These are phyloP conservation scores for Hanseniaspora mollemarum DNA, from an alignment of 805 yeast species.

Conservation along the genomic window DNA sequence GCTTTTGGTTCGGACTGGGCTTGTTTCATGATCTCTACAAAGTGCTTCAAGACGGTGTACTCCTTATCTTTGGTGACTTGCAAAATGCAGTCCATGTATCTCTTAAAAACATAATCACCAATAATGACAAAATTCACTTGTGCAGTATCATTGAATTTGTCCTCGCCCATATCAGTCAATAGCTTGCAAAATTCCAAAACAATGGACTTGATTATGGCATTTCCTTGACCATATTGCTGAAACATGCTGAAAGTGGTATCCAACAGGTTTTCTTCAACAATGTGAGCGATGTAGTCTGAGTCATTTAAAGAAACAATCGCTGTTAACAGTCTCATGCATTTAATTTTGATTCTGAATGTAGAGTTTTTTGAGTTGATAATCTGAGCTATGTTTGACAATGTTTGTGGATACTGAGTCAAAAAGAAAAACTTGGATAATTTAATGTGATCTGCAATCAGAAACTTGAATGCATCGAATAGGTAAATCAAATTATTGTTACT, in stretches of 20 bases:
- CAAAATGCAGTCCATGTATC: background rate
- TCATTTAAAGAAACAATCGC: slow-evolving; percentile 7
- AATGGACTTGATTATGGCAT: slow-evolving; percentile 2
- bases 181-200: slow-evolving; percentile 11
- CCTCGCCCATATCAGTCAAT: slow-evolving; percentile 10
- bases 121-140: slow-evolving; percentile 4
- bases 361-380: background rate
- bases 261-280: background rate
- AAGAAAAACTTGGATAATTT: slow-evolving; percentile 3
- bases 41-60: slow-evolving; percentile 6
- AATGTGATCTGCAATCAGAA: slow-evolving; percentile 6
- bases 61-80: slow-evolving; percentile 4
- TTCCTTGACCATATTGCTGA: background rate
- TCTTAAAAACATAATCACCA: slow-evolving; percentile 2
- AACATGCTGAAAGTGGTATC: slow-evolving; percentile 6
- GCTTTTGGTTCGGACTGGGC: no score
- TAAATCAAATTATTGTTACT: slow-evolving; percentile 5
- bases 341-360: slow-evolving; percentile 6
- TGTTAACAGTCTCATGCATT: slow-evolving; percentile 8
- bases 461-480: slow-evolving; percentile 10
- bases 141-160: background rate
- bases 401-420: background rate
- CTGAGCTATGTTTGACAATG: background rate
- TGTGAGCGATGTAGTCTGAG: slow-evolving; percentile 5
- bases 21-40: no score